Percentiles rank a stretch among this genome's conserved stretches.
phyloP scores from a whole-genome alignment of 495 filamentous ascomycete genomes.

The Aspergillus funiculosus region DNA sequence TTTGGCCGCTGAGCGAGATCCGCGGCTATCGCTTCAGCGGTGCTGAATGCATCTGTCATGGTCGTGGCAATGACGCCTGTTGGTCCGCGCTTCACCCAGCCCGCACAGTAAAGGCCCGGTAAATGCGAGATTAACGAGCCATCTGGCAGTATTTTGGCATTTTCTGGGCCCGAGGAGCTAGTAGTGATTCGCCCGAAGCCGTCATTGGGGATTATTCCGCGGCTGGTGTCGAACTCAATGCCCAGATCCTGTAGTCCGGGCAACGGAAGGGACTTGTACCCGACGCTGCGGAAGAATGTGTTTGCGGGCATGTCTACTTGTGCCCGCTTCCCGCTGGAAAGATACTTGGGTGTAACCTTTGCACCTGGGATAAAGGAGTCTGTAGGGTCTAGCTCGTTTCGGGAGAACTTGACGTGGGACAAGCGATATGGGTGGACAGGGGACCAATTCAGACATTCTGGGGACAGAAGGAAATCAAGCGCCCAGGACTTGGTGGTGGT shows the following conservation, averaged over 20 bases:
- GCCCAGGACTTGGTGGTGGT: slow-evolving; percentile 66
- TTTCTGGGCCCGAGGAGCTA: slow-evolving; percentile 18
- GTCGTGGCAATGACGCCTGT: slow-evolving; percentile 95
- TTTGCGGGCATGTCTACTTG: slow-evolving; percentile 51
- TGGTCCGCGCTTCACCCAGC: slow-evolving; percentile 94
- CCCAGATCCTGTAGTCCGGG: slow-evolving; percentile 69
- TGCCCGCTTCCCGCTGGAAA: slow-evolving; percentile 39
- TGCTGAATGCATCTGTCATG: slow-evolving; percentile 90
- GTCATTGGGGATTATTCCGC: slow-evolving; percentile 83
- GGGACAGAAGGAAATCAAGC: slow-evolving; percentile 74
- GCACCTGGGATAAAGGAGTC: slow-evolving; percentile 42
- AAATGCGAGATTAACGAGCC: slow-evolving; percentile 45
- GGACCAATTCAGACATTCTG: slow-evolving; percentile 57
- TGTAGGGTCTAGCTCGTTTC: slow-evolving; percentile 48
- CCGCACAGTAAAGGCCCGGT: slow-evolving; percentile 85
- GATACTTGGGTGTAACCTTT: slow-evolving; percentile 35
- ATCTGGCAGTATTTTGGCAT: slow-evolving; percentile 26
- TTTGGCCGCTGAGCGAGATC: slow-evolving; percentile 53
- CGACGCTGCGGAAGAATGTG: slow-evolving; percentile 83
- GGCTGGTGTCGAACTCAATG: slow-evolving; percentile 67
- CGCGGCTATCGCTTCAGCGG: slow-evolving; percentile 68
- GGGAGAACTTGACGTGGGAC: slow-evolving; percentile 58
- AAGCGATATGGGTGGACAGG: slow-evolving; percentile 41
- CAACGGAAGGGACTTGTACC: slow-evolving; percentile 76
- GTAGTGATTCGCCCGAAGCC: slow-evolving; percentile 64